Base-by-base conservation (phyloP, 1,139 yeast species). In the Taiozyma sp. region DNA sequence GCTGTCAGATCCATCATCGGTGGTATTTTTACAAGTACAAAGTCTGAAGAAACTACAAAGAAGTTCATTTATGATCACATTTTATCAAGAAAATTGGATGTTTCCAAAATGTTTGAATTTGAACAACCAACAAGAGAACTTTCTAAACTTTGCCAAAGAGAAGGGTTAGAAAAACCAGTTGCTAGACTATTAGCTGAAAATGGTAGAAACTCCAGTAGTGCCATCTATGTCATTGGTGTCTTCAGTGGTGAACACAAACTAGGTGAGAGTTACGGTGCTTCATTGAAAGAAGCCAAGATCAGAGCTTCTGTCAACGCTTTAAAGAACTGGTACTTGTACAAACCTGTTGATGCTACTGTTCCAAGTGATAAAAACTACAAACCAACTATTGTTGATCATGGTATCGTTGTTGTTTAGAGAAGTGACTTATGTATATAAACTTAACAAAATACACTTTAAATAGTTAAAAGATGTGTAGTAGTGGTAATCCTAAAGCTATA, bases 261-360 rank as follows among this genome's bases (percentile, higher is more conserved):
- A 52, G 97, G 98, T 49, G 98, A 93, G 71, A 97, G 97, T 45
- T 91, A 87, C 63, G 99, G 98, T 47, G 76, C 95, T n/a, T 87
- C 96, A 45, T 74, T 93, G 61, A 81, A 79, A 58, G 99, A 93
- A 71, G 97, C 98, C 44, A 88, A 91, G 69, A 87, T 91, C 39
- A 82, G 97, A 68, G 95, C 97, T 32, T 89, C 91, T 48, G 95
- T 91, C 46, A 87, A 87, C 69, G 93, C 98, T 30, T 80, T 93
- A 67, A 84, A 91, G 78, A 81, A 89, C 54, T 93, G 96, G 84
- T 93, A 93, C 72, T 79, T 95, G 65, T 93, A 92, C 70, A 81
- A 87, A 56, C 98, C 98, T 23, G 70, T 86, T 47, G 75, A 78
- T 54, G 75, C 77, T 30, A 72, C 72, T 48, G 71, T 79, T 47